Base-by-base conservation (phyloP, 495 filamentous ascomycete species). In the Chaetomium fimeti region DNA sequence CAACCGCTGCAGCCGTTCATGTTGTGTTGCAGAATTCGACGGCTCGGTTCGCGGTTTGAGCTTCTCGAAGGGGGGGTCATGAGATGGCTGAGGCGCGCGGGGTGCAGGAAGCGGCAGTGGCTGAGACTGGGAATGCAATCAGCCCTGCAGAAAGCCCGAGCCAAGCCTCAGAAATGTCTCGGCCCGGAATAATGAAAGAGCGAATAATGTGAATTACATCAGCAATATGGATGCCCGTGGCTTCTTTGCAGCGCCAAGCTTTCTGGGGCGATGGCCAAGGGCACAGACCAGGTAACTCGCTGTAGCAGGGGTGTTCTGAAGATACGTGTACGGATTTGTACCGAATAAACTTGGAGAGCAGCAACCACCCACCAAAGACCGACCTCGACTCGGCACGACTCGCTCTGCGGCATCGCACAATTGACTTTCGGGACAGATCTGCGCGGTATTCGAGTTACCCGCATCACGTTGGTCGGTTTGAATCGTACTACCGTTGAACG, bases 301-400 rank as follows among this genome's bases (percentile, higher is more conserved):
- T 61, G 51, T 52, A 55, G 29, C 61, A 68, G 48, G 62, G 66
- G 62, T 62, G 42, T 62, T 65, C 27, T 58, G 61, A 61, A 61
- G 66, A 68, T 68, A 68, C 66, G 66, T 68, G 66, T 68, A 68
- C 66, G 53, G 58, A 63, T 63, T 56, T 55, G 66, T 68, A 51
- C 66, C 43, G 62, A 60, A 59, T 63, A 29, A 68, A 61, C 66
- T 61, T 61, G 24, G 48, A 38, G 5, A 8, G 2, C 43, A 27
- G 28, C 32, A 28, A 58, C 5, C 54, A 28, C 62, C 40, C 61
- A 49, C 52, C 27, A 40, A n/a, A 52, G n/a, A 22, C 11, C 28
- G 42, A 49, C 48, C 48, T 52, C 52, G 12, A n/a, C 32, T 64
- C 62, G 40, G 48, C 29, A 51, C 42, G n/a, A 54, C 42, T 24